Evolutionary conservation across 2,329 filamentous ascomycete genomes (phyloP).

Genomic region (Pezicula radicicola): DNA sequence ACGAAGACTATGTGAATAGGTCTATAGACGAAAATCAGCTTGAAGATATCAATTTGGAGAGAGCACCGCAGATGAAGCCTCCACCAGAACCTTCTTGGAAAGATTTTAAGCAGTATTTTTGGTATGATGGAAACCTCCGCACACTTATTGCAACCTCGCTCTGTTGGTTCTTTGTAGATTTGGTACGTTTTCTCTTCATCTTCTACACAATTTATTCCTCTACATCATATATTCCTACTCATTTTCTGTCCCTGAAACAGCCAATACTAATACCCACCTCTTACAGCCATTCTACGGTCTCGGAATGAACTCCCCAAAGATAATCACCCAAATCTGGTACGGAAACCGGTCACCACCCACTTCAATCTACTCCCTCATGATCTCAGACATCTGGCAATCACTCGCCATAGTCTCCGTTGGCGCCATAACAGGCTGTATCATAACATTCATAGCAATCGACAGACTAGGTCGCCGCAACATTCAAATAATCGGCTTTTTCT

Average conservation of each 20-base stretch:
- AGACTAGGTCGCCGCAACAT: constrained; percentile 16
- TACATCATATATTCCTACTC: no score
- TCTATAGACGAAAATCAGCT: not conserved
- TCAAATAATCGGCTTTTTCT: constrained; percentile 20
- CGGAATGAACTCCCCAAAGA: constrained; percentile 53
- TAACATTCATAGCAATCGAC: constrained; percentile 17
- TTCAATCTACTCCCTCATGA: constrained; percentile 9
- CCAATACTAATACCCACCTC: no score
- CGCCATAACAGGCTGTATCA: constrained; percentile 11
- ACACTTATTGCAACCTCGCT: constrained; percentile 61
- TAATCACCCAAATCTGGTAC: constrained; percentile 16
- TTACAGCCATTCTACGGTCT: constrained; percentile 55
- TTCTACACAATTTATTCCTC: no score
- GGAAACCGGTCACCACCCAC: constrained; percentile 2
- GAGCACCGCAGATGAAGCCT: constrained; percentile 32
- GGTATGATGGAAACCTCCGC: constrained; percentile 44
- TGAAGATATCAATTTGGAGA: constrained; percentile 73
- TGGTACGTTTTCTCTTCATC: not conserved
- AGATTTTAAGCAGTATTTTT: constrained; percentile 21
- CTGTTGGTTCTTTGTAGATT: constrained; percentile 19
- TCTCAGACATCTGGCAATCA: constrained; percentile 16
- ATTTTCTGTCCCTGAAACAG: no score
- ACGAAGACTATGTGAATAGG: not conserved
- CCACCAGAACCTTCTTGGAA: constrained; percentile 17
- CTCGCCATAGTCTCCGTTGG: constrained; percentile 16